Percentiles rank a stretch among this genome's conserved stretches.
Conservation (phyloP, 2,329 filamentous ascomycete species). For the Exophiala alcalophila region DNA sequence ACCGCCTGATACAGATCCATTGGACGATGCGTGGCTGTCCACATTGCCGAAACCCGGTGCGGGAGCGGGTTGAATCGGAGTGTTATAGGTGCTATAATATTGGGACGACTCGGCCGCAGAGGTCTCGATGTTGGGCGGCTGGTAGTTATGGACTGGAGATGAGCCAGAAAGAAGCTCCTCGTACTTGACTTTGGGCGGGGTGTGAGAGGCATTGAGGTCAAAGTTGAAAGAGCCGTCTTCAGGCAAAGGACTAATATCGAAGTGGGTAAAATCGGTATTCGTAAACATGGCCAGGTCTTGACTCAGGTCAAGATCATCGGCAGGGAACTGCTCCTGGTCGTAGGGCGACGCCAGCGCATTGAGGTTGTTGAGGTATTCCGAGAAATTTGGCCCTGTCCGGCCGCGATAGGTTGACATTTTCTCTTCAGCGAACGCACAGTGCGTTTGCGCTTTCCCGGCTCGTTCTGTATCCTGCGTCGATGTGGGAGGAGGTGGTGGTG, state of each 20-base stretch:
- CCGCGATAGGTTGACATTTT: slow-evolving; percentile 71
- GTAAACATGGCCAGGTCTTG: slow-evolving; percentile 76
- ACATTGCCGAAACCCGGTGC: slow-evolving; percentile 18
- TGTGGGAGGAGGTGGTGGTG: neutral
- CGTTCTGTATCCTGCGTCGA: neutral
- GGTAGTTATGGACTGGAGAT: slow-evolving; percentile 17
- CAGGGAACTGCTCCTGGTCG: slow-evolving; percentile 56
- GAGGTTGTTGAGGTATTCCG: slow-evolving; percentile 81
- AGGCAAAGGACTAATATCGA: slow-evolving; percentile 50
- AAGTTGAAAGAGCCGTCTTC: slow-evolving; percentile 30
- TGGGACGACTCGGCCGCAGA: slow-evolving; percentile 19
- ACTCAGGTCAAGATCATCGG: slow-evolving; percentile 63
- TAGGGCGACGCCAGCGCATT: slow-evolving; percentile 68
- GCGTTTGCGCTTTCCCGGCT: neutral
- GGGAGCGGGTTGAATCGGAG: slow-evolving; percentile 30
- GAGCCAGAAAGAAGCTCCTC: slow-evolving; percentile 27
- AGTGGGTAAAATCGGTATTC: slow-evolving; percentile 78
- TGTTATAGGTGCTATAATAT: slow-evolving; percentile 29
- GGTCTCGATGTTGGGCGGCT: slow-evolving; percentile 19
- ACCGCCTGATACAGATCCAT: slow-evolving; percentile 1
- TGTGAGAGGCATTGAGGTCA: slow-evolving; percentile 25
- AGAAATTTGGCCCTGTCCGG: slow-evolving; percentile 78
- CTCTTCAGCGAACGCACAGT: neutral
- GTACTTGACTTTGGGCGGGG: slow-evolving; percentile 25
- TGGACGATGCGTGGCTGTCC: slow-evolving; percentile 14